phyloP scores from a whole-genome alignment of 495 filamentous ascomycete species.

The Neurospora sp. region DNA sequence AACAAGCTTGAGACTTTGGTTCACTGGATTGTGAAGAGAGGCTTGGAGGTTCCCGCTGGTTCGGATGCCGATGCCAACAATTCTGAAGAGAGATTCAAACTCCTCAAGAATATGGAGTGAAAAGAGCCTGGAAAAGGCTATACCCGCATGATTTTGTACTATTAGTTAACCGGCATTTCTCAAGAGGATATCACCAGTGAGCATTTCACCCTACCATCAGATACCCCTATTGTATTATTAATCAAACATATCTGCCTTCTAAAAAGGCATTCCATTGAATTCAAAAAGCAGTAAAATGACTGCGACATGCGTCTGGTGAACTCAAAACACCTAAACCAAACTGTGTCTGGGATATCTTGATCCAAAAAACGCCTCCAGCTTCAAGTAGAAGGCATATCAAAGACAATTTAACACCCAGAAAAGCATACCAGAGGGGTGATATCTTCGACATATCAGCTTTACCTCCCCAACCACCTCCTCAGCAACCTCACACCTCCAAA shows the following conservation, averaged over 20 bases:
- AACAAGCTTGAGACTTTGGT: background rate
- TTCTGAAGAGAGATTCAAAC: background rate
- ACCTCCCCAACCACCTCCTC: too few species aligned
- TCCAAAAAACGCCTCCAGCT: background rate
- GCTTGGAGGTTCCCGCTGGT: background rate
- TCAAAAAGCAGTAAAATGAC: background rate
- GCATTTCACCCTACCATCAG: background rate
- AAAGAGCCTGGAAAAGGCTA: background rate
- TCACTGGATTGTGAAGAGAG: background rate
- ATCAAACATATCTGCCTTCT: background rate
- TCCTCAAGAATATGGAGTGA: background rate
- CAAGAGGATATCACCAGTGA: background rate
- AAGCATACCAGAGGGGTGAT: rapidly evolving
- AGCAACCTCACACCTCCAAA: background rate
- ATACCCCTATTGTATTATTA: background rate
- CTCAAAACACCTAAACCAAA: background rate
- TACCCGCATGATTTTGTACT: background rate
- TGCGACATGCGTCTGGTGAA: background rate
- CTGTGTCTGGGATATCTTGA: too few species aligned
- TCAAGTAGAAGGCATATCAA: background rate
- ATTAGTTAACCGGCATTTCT: background rate
- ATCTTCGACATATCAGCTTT: too few species aligned
- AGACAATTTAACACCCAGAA: background rate
- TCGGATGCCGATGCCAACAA: background rate
- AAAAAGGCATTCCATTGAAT: background rate